These are phyloP conservation scores for Fraxinus latifolia DNA, from an alignment of 305 asterid species.

Conservation along the genomic window DNA sequence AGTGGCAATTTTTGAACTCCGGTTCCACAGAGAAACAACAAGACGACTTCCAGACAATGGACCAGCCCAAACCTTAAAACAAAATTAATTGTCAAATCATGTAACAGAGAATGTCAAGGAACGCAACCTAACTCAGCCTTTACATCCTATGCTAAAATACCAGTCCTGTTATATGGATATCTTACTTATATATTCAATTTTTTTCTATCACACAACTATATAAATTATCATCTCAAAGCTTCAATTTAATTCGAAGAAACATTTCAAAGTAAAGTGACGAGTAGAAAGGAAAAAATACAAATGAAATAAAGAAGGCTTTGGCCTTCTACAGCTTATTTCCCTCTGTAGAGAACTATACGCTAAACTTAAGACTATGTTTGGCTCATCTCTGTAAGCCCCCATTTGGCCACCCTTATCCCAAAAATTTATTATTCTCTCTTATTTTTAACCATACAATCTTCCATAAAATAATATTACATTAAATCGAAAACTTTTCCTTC, in stretches of 20 bases:
- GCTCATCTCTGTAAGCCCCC: neutral
- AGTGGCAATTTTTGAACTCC: slow-evolving; percentile 53
- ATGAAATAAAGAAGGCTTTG: neutral
- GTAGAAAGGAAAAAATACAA: neutral
- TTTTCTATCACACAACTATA: neutral
- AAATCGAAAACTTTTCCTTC: too few species aligned
- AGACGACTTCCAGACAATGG: slow-evolving; percentile 70
- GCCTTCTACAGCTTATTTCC: neutral
- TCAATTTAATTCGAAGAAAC: neutral
- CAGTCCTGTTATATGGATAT: neutral
- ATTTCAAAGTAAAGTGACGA: neutral
- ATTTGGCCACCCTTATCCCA: too few species aligned
- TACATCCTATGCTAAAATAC: neutral
- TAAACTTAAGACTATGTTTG: neutral
- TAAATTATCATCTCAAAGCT: neutral
- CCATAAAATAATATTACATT: too few species aligned
- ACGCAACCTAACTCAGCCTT: neutral
- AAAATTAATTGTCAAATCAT: neutral
- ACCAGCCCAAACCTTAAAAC: slow-evolving; percentile 87
- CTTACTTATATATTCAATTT: neutral
- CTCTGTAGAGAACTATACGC: neutral
- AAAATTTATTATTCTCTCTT: too few species aligned
- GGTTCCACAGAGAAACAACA: slow-evolving; percentile 78
- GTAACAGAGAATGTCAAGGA: neutral
- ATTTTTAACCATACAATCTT: too few species aligned